A percentile compares a stretch with the other conserved stretches of the same genome.
Conservation (phyloP, 1,284 basidiomycete genomes). For the Apiotrichum brassicae region DNA sequence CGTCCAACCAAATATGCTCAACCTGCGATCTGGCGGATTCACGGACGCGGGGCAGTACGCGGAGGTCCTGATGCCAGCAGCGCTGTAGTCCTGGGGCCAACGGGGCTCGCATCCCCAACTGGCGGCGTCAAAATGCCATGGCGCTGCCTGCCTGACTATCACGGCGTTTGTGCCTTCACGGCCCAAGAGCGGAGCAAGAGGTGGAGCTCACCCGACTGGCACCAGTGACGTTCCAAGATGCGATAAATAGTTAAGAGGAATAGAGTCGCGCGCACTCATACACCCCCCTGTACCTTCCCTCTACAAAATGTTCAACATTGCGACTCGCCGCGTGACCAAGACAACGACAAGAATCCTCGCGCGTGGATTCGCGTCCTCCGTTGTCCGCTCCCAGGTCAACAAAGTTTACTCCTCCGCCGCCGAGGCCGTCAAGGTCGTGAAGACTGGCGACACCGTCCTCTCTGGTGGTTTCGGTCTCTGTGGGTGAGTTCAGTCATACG, state of each 20-base stretch:
- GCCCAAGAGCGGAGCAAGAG: too few relatives aligned
- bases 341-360: not conserved
- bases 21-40: not conserved
- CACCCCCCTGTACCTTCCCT: not conserved
- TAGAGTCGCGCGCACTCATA: not conserved
- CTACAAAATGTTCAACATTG: not conserved
- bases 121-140: too few relatives aligned
- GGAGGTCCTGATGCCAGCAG: too few relatives aligned
- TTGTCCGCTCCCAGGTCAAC: not conserved
- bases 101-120: too few relatives aligned
- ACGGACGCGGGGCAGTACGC: not conserved
- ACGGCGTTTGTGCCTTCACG: too few relatives aligned
- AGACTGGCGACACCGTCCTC: slow-evolving; percentile 45
- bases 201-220: too few relatives aligned
- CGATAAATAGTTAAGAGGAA: not conserved
- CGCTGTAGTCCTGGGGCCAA: not conserved
- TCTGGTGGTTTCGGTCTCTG: slow-evolving; percentile 21
- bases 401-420: slow-evolving; percentile 9
- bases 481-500: slow-evolving; percentile 1
- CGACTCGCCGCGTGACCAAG: not conserved
- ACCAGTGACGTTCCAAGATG: not conserved
- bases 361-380: slow-evolving; percentile 7
- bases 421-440: slow-evolving; percentile 13
- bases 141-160: too few relatives aligned
- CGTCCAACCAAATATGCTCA: too few relatives aligned